Base-by-base conservation (phyloP, 257 asterid species). In the Linaria vulgaris region DNA sequence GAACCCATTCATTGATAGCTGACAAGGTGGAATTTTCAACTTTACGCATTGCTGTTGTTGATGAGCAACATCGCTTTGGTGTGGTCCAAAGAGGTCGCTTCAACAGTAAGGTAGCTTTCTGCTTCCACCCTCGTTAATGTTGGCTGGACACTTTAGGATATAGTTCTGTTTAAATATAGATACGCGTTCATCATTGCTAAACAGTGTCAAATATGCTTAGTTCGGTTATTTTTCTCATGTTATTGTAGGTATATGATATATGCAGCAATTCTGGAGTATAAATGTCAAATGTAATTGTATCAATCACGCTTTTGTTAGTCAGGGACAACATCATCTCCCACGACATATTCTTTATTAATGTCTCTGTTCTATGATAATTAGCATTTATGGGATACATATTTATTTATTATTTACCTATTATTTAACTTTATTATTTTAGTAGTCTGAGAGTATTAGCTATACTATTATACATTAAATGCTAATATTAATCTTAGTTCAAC, bases 41-140 rank as follows among this genome's bases (percentile, higher is more conserved):
- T 68, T 74, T 92, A 73, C 86, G 98, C 54, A 87, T 92, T 63
- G 97, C 98, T 73, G 67, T 89, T 60, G 85, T 92, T 41, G 97
- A 92, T 61, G 98, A 92, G 81, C 98, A 92, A 68, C 98, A 92
- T 69, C 91, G 97, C 48, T 92, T 92, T 76, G 98, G 97, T 73
- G 98, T 92, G 66, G 80, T 92, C 68, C 98, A 92, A 76, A 87
- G 98, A 79, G 98, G 97, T 67, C 86, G 70, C 60, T 92, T 92
- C 79, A 92, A 87, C 79, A 79, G 91, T 87, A 92, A 92, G 97
- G 97, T 89, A 79, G n/a, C 59, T 55, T 61, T 56, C 70, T 63
- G 55, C 69, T 55, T 75, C 70, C 38, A 20, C 20, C 38, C 39
- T 54, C 48, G 59, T 53, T n/a, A 56, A 49, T 56, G 46, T 39